Base-by-base conservation (phyloP, 2,329 filamentous ascomycete species). In the Pseudogymnoascus sp. region DNA sequence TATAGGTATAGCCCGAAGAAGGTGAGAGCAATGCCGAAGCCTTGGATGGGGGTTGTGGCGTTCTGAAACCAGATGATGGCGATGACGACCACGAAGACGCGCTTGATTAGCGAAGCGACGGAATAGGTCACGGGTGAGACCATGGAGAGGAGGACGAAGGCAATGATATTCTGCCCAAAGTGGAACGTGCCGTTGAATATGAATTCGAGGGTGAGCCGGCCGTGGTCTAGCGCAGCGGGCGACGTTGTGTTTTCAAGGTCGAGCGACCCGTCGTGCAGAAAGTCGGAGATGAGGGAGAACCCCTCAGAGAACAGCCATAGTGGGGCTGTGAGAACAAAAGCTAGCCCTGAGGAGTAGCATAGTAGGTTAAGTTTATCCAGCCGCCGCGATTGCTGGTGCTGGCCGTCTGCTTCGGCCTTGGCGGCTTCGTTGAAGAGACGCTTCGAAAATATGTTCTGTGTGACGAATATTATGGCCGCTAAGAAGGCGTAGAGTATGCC, bases 361-460 rank as follows among this genome's bases (percentile, higher is more conserved):
- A 99, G 81, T 15, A 99, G 80, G 72, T 99, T 99, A 40, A 99
- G 84, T 77, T 99, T 99, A 77, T 99, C 94, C 15, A 97, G 82
- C 75, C 96, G 97, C 65, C 87, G 86, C 45, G 85, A 83, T 61
- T 83, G 82, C 10, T 80, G 76, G 0, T 82, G 80, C 35, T 80
- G 74, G 0, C 83, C 83, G 61, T 96, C 90, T 6, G 87, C 85
- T 75, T 97, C 93, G 1, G 90, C 89, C 63, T 87, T 87, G 5
- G 91, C 88, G 5, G 90, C 91, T 72, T 97, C 92, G 74, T 97
- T 99, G 80, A 99, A 99, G 8, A 99, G 85, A 67, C 91, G 90
- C 76, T 99, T 99, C 18, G 93, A 97, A 67, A 97, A 96, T 62
- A 99, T 99, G 72, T 99, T 99, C 72, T 99, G 94, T 0, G 92